A percentile compares a stretch with the other conserved stretches of the same genome.
Evolutionary conservation across 139 green algal species (phyloP).

Genomic region (Volvox reticuliferus): DNA sequence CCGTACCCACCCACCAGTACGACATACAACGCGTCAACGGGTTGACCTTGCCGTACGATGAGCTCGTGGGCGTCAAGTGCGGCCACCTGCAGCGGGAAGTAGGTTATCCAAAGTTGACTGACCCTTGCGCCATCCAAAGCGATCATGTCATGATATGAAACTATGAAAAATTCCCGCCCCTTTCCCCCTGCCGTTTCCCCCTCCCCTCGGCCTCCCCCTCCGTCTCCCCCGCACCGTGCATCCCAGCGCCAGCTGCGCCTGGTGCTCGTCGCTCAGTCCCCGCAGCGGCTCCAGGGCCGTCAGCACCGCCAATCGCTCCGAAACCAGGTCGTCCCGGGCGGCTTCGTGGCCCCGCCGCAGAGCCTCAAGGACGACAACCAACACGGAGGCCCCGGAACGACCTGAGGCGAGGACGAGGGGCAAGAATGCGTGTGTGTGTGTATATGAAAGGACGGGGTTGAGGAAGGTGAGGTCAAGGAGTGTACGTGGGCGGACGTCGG

Average conservation of each 20-base stretch:
- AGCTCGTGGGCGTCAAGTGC: not conserved
- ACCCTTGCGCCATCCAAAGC: too few relatives aligned
- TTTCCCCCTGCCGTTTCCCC: not conserved
- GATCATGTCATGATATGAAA: too few relatives aligned
- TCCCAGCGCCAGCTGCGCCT: slow-evolving; percentile 28
- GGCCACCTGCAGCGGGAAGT: not conserved
- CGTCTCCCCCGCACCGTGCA: not conserved
- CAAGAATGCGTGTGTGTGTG: too few relatives aligned
- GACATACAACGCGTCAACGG: slow-evolving; percentile 23
- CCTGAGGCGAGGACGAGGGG: not conserved
- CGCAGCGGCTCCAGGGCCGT: slow-evolving; percentile 39
- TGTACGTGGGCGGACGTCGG: too few relatives aligned
- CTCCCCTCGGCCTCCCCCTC: not conserved
- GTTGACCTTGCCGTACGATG: slow-evolving; percentile 27
- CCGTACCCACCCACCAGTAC: slow-evolving; percentile 22
- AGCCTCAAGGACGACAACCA: slow-evolving; percentile 26
- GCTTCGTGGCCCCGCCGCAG: slow-evolving; percentile 25
- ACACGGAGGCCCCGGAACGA: not conserved
- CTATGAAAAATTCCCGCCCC: too few relatives aligned
- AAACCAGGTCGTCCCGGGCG: not conserved
- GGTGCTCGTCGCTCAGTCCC: slow-evolving; percentile 29
- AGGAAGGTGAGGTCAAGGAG: too few relatives aligned
- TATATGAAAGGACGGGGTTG: too few relatives aligned
- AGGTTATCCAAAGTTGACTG: too few relatives aligned
- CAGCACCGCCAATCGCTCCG: slow-evolving; percentile 17